phyloP scores from a whole-genome alignment of 805 yeast genomes.

The Candida golubevii region DNA sequence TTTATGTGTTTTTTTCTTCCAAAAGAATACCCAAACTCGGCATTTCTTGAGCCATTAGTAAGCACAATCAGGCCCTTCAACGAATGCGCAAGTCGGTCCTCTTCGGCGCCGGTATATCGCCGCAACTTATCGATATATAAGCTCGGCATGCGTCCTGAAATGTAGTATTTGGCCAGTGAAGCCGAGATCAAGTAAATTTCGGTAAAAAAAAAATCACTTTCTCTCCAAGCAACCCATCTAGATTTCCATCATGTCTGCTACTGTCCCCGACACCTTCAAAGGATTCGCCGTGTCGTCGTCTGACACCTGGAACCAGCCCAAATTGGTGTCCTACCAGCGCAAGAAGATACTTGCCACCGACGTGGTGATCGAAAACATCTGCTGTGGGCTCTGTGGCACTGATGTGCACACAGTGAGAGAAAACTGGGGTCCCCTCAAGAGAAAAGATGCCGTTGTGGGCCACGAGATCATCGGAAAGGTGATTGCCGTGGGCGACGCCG shows the following conservation, averaged over 20 bases:
- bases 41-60: too few relatives aligned
- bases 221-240: too few relatives aligned
- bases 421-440: conserved; percentile 15
- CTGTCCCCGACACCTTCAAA: conserved; percentile 50
- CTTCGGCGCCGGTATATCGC: too few relatives aligned
- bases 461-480: conserved; percentile 66
- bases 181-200: background rate
- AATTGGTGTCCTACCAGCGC: conserved; percentile 46
- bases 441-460: conserved; percentile 47
- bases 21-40: too few relatives aligned
- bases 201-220: background rate
- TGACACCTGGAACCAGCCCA: conserved; percentile 54
- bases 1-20: too few relatives aligned
- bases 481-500: conserved; percentile 16
- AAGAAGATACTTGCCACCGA: conserved; percentile 29
- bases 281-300: conserved; percentile 54
- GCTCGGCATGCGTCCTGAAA: too few relatives aligned
- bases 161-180: too few relatives aligned
- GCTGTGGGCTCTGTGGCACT: conserved; percentile 20
- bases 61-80: too few relatives aligned
- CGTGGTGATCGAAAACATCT: conserved; percentile 26
- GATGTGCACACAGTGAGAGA: conserved; percentile 16
- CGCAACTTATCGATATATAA: too few relatives aligned
- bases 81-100: too few relatives aligned
- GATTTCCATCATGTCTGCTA: conserved; percentile 5